A percentile compares a stretch with the other conserved stretches of the same genome.
These are phyloP conservation scores for Tuber calosporum DNA, from an alignment of 495 filamentous ascomycete genomes.

Conservation along the genomic window DNA sequence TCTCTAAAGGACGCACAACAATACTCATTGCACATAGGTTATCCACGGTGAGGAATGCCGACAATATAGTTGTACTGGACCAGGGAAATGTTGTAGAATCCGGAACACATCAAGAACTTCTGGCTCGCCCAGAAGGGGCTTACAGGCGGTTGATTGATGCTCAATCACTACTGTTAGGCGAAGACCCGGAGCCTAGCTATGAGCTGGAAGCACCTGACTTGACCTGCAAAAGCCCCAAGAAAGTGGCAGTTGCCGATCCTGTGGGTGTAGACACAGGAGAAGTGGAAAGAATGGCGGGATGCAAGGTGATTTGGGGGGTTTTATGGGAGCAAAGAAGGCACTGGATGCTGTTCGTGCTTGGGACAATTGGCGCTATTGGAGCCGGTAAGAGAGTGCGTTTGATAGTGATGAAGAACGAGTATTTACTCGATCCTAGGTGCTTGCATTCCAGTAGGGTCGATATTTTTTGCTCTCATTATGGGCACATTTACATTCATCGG, in stretches of 20 bases:
- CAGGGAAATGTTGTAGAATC: conserved; percentile 57
- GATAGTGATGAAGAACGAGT: not conserved
- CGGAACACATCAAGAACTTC: conserved; percentile 74
- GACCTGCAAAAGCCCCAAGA: not conserved
- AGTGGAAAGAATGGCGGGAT: conserved; percentile 21
- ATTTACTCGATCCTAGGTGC: conserved; percentile 38
- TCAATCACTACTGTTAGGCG: conserved; percentile 29
- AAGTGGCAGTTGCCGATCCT: not conserved
- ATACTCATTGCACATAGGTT: conserved; percentile 58
- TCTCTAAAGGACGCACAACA: conserved; percentile 52
- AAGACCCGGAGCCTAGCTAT: not conserved
- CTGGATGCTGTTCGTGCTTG: conserved; percentile 48
- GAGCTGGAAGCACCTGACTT: not conserved
- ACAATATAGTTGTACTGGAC: conserved; percentile 57
- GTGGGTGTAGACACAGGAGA: conserved; percentile 6
- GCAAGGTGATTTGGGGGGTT: conserved; percentile 46
- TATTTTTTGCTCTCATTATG: conserved; percentile 49
- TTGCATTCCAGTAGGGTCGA: conserved; percentile 48
- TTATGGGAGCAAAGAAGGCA: conserved; percentile 48
- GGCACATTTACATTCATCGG: conserved; percentile 48
- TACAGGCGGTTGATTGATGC: conserved; percentile 39
- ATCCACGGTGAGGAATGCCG: conserved; percentile 55
- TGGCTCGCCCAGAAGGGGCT: conserved; percentile 46
- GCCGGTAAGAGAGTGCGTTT: conserved; percentile 47
- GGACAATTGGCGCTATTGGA: conserved; percentile 48